Conservation (phyloP, 1,139 yeast species). For the Protomyces arabidopsidicola region DNA sequence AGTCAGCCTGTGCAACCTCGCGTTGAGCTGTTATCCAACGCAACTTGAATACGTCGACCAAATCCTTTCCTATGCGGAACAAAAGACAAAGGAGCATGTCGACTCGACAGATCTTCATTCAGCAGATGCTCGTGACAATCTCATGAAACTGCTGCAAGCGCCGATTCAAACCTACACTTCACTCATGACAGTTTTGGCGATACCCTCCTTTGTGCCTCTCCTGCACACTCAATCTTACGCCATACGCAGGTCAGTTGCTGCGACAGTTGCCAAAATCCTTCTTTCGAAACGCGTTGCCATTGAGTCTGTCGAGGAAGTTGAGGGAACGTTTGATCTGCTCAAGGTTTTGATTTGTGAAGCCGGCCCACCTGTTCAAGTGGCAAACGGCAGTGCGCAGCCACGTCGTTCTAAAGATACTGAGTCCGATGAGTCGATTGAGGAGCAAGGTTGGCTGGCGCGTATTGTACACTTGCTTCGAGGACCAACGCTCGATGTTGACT, state of each 20-base stretch:
- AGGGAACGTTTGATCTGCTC: conserved; percentile 43
- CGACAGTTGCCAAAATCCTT: conserved; percentile 39
- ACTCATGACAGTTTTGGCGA: conserved; percentile 40
- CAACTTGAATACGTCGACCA: conserved; percentile 58
- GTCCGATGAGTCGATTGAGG: conserved; percentile 41
- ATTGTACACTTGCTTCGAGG: conserved; percentile 59
- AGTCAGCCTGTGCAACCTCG: conserved; percentile 59
- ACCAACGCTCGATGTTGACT: conserved; percentile 49
- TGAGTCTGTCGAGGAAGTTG: conserved; percentile 38
- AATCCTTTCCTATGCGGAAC: conserved; percentile 56
- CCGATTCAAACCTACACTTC: conserved; percentile 50
- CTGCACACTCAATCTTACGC: conserved; percentile 41
- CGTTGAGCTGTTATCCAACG: conserved; percentile 63
- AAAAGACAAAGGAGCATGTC: conserved; percentile 44
- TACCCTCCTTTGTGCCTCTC: conserved; percentile 41
- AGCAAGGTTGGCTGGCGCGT: conserved; percentile 66
- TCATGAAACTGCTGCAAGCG: conserved; percentile 54
- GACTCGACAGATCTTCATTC: conserved; percentile 36
- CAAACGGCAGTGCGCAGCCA: conserved; percentile 26
- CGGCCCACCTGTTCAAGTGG: conserved; percentile 33
- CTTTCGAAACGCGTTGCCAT: conserved; percentile 37
- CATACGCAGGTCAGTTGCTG: conserved; percentile 42
- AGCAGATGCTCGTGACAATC: conserved; percentile 43
- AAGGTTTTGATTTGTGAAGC: conserved; percentile 39
- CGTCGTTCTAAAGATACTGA: conserved; percentile 34